A percentile compares a stretch with the other conserved stretches of the same genome.
These are phyloP conservation scores for Akanthomyces muscarius DNA, from an alignment of 2,329 filamentous ascomycete species.

Conservation along the genomic window DNA sequence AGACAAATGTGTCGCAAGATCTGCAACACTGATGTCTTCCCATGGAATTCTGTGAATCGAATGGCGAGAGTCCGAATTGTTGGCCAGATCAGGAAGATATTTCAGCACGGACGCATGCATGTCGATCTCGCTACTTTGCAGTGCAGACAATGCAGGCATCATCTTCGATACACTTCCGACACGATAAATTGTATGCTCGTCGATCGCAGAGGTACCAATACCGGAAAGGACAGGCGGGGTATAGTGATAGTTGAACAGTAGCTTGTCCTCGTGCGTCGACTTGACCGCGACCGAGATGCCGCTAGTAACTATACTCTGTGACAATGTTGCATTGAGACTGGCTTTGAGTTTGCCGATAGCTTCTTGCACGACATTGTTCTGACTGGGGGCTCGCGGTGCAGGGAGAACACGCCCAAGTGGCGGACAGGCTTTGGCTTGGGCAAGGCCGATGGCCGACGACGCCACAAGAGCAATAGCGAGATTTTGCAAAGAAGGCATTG, in stretches of 20 bases:
- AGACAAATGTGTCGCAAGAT: conserved; percentile 43
- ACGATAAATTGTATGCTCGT: conserved; percentile 32
- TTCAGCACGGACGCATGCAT: conserved; percentile 42
- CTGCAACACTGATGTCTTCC: conserved; percentile 44
- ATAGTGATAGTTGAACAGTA: conserved; percentile 38
- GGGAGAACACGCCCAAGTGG: conserved; percentile 41
- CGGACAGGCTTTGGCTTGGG: conserved; percentile 35
- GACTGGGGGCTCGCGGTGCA: conserved; percentile 31
- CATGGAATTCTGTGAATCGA: conserved; percentile 36
- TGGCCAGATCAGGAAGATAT: conserved; percentile 38
- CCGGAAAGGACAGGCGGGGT: conserved; percentile 32
- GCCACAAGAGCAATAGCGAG: conserved; percentile 14
- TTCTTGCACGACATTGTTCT: conserved; percentile 27
- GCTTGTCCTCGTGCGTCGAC: conserved; percentile 37
- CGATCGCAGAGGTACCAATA: conserved; percentile 25
- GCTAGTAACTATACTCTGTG: conserved; percentile 28
- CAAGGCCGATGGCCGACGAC: conserved; percentile 22
- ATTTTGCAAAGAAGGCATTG: background rate
- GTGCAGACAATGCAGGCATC: conserved; percentile 30
- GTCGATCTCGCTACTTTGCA: conserved; percentile 29
- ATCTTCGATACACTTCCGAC: conserved; percentile 35
- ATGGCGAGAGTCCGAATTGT: conserved; percentile 24
- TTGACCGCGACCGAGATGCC: conserved; percentile 38
- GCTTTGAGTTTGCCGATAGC: conserved; percentile 25
- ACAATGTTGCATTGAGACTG: conserved; percentile 26